A percentile compares a stretch with the other conserved stretches of the same genome.
These are phyloP conservation scores for Hamigera avellanea DNA, from an alignment of 495 filamentous ascomycete species.

Conservation along the genomic window DNA sequence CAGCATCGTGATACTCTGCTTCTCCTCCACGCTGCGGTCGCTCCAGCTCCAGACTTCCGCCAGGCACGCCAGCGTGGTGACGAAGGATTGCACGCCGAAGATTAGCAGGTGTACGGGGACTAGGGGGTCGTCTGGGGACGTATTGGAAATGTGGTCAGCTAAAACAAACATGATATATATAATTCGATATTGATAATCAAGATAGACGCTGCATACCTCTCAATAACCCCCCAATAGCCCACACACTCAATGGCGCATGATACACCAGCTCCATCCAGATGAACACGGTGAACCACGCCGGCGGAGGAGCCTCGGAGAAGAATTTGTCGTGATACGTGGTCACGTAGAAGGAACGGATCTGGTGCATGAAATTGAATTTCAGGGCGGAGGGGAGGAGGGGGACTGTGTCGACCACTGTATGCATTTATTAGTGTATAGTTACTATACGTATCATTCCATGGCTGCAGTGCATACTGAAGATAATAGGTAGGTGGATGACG, in stretches of 20 bases:
- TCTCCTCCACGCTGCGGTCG: constrained; percentile 42
- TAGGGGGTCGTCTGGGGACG: constrained; percentile 40
- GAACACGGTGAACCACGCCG: constrained; percentile 61
- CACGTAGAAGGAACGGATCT: constrained; percentile 52
- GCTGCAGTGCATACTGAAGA: constrained; percentile 41
- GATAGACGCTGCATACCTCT: constrained; percentile 14
- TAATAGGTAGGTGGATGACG: constrained; percentile 51
- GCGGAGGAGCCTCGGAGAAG: constrained; percentile 45
- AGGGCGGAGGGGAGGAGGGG: constrained; percentile 50
- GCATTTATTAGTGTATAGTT: constrained; percentile 2
- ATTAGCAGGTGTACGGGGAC: constrained; percentile 55
- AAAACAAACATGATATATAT: not conserved
- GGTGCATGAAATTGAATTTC: constrained; percentile 34
- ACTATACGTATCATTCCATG: constrained; percentile 1
- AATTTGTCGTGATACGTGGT: constrained; percentile 64
- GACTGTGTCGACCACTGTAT: constrained; percentile 51
- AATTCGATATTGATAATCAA: not conserved
- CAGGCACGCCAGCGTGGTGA: constrained; percentile 65
- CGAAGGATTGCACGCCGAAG: constrained; percentile 54
- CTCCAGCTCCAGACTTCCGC: constrained; percentile 45
- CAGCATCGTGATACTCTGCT: constrained; percentile 44
- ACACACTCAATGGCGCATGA: constrained; percentile 57
- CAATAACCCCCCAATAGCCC: constrained; percentile 43
- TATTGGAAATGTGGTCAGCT: not conserved
- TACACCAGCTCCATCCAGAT: constrained; percentile 57